A percentile compares a stretch with the other conserved stretches of the same genome.
These are phyloP conservation scores for Mycena venus DNA, from an alignment of 768 basidiomycete genomes.

Conservation along the genomic window DNA sequence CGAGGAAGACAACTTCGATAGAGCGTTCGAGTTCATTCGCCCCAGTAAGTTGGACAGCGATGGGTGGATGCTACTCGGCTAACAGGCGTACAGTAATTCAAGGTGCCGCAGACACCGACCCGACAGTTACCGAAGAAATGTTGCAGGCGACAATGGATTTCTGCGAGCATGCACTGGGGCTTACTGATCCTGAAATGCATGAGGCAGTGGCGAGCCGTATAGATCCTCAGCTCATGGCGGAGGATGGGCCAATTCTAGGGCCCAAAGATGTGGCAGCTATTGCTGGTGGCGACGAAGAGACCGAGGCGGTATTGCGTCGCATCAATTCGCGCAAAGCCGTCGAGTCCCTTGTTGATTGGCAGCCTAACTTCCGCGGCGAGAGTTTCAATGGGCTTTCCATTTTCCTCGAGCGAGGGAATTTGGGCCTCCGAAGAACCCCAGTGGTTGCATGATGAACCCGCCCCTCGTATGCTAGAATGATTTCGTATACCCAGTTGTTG, in stretches of 20 bases:
- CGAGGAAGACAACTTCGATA: slow-evolving; percentile 62
- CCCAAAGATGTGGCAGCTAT: no score
- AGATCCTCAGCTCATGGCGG: not conserved
- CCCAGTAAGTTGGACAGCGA: slow-evolving; percentile 35
- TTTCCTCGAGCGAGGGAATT: not conserved
- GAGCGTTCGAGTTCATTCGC: slow-evolving; percentile 59
- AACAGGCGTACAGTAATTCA: not conserved
- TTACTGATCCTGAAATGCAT: not conserved
- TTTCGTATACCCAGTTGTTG: no score
- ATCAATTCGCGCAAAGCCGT: no score
- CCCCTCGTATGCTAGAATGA: no score
- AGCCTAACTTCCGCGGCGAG: not conserved
- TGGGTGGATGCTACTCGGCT: no score
- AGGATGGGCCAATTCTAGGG: no score
- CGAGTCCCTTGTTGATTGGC: no score
- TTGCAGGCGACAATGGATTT: not conserved
- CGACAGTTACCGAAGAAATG: not conserved
- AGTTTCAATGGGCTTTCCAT: not conserved
- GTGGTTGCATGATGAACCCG: no score
- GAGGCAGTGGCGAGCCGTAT: not conserved
- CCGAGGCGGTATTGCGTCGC: no score
- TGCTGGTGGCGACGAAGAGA: no score
- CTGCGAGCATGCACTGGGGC: not conserved
- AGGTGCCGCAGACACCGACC: not conserved
- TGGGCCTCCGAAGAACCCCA: no score